Conservation (phyloP, 2,329 filamentous ascomycete species). For the Xylariales sp. region DNA sequence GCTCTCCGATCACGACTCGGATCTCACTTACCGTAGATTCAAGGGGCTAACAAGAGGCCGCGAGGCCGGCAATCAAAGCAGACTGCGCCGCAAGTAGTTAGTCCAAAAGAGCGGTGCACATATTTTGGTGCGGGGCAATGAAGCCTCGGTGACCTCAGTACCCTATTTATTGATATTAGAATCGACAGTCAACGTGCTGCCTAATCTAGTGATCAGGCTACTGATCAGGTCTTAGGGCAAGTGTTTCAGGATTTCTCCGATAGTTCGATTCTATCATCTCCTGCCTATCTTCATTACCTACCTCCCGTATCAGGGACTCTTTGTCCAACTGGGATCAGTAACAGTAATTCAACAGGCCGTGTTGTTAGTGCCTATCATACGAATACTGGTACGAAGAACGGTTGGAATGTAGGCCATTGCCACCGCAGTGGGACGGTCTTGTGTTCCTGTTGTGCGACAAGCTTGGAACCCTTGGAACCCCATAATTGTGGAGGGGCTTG, state of each 20-base stretch:
- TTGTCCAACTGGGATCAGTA: constrained; percentile 23
- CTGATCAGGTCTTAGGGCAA: constrained; percentile 35
- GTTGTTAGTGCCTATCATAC: constrained; percentile 5
- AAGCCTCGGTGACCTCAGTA: not conserved
- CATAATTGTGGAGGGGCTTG: constrained; percentile 39
- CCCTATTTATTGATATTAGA: constrained; percentile 27
- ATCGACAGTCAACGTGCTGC: constrained; percentile 40
- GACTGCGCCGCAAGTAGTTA: not conserved
- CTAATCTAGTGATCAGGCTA: constrained; percentile 36
- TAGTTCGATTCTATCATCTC: constrained; percentile 24
- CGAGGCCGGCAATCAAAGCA: constrained; percentile 23
- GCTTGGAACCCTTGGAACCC: constrained; percentile 35
- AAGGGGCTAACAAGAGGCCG: constrained; percentile 17
- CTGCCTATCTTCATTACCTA: constrained; percentile 33
- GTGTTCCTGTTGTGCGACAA: constrained; percentile 14
- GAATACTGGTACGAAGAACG: constrained; percentile 11
- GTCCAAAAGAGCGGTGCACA: constrained; percentile 9
- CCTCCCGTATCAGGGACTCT: constrained; percentile 16
- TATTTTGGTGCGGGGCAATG: constrained; percentile 7
- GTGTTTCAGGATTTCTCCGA: constrained; percentile 45
- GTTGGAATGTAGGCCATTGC: constrained; percentile 43
- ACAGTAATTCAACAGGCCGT: constrained; percentile 19
- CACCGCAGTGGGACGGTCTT: constrained; percentile 29
- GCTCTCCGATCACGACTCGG: constrained; percentile 28
- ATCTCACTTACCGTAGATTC: constrained; percentile 18